These are phyloP conservation scores for Boletus reticuloceps DNA, from an alignment of 768 basidiomycete genomes.

Conservation along the genomic window DNA sequence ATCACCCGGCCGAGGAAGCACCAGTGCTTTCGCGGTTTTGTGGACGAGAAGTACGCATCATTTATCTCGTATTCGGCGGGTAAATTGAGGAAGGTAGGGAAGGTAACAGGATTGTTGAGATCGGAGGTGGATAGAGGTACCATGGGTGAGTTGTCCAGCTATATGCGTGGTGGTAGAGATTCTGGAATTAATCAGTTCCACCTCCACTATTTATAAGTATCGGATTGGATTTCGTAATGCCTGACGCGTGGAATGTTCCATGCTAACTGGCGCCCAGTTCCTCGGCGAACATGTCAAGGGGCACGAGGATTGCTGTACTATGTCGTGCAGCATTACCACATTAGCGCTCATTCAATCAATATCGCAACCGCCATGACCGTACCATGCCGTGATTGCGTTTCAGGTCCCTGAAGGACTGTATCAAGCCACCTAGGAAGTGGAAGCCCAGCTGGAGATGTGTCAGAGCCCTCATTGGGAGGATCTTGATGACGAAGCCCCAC, in stretches of 20 bases:
- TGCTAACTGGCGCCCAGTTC: not conserved
- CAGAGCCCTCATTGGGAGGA: not conserved
- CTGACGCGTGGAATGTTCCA: not conserved
- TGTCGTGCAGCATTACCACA: not conserved
- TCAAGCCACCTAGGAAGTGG: not conserved
- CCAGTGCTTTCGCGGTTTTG: constrained; percentile 29
- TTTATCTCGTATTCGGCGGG: constrained; percentile 23
- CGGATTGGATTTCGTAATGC: not conserved
- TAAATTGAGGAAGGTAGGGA: constrained; percentile 23
- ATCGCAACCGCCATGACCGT: not conserved
- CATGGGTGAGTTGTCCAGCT: constrained; percentile 15
- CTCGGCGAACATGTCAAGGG: not conserved
- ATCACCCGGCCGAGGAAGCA: constrained; percentile 29
- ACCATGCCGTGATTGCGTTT: constrained; percentile 11
- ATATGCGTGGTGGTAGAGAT: not conserved
- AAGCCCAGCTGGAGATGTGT: not conserved
- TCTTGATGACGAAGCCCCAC: not conserved
- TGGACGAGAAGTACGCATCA: constrained; percentile 19
- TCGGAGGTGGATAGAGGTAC: constrained; percentile 20
- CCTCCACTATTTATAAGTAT: constrained; percentile 13
- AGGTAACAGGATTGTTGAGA: constrained; percentile 23
- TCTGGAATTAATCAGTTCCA: not conserved
- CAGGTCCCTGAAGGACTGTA: not conserved
- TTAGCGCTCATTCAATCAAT: not conserved
- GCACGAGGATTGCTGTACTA: not conserved